Conservation (phyloP, 345 rosid species). For the Bruguiera parviflora region DNA sequence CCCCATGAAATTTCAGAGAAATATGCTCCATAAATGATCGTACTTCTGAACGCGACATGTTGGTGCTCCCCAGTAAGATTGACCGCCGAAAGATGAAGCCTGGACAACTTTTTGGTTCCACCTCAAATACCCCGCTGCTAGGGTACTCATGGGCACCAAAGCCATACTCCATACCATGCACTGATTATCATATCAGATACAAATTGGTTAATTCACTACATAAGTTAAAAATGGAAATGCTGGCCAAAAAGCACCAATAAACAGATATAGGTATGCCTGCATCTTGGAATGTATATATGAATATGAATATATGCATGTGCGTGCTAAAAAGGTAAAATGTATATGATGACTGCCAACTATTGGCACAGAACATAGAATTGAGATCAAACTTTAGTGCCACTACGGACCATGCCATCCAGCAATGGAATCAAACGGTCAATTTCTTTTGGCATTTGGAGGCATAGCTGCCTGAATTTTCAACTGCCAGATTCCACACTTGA, state of each 20-base stretch:
- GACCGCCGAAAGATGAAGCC: slow-evolving; percentile 90
- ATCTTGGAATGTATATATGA: no score
- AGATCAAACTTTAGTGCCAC: no score
- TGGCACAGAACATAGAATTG: no score
- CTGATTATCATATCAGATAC: slow-evolving; percentile 39
- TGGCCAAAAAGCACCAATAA: background rate
- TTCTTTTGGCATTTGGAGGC: no score
- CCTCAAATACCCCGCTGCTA: slow-evolving; percentile 85
- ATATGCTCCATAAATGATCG: slow-evolving; percentile 73
- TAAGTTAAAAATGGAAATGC: background rate
- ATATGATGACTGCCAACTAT: no score
- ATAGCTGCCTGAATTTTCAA: no score
- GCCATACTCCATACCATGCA: slow-evolving; percentile 78
- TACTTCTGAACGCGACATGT: slow-evolving; percentile 70
- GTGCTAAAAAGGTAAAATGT: no score
- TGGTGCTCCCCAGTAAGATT: slow-evolving; percentile 58
- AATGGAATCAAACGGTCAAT: no score
- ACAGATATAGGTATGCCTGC: background rate
- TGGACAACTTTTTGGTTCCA: slow-evolving; percentile 89
- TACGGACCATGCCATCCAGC: no score
- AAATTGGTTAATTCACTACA: slow-evolving; percentile 13
- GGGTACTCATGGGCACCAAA: slow-evolving; percentile 91
- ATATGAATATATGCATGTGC: no score
- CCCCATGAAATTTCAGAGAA: slow-evolving; percentile 74
- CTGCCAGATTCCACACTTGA: no score